Conservation (phyloP, 169 alveolate species). For the Plasmodium knowlesi region DNA sequence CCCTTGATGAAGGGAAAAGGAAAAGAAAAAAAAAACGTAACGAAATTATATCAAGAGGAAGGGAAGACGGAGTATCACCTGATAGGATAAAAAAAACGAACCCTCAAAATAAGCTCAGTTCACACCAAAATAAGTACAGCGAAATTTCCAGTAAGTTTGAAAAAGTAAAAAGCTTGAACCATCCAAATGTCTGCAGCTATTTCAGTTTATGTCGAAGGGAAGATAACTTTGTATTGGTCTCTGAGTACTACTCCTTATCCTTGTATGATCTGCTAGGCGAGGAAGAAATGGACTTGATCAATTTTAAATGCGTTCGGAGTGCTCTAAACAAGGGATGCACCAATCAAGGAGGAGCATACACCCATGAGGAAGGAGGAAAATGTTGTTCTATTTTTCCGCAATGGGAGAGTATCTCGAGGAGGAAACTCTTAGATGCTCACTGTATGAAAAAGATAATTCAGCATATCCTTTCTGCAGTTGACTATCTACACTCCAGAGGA, state of each 20-base stretch:
- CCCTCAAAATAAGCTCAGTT: too few relatives aligned
- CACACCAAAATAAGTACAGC: constrained; percentile 18
- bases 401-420: background rate
- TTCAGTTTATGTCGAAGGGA: constrained; percentile 21
- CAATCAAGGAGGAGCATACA: too few relatives aligned
- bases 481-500: constrained; percentile 18
- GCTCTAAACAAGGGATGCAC: background rate
- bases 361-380: background rate
- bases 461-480: constrained; percentile 29
- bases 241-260: constrained; percentile 46
- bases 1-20: constrained; percentile 1
- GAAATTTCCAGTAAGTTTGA: constrained; percentile 38
- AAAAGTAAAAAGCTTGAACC: constrained; percentile 27
- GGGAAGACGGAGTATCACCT: background rate
- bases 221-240: constrained; percentile 16
- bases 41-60: background rate
- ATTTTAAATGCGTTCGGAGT: constrained; percentile 16
- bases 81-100: background rate
- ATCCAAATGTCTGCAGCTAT: constrained; percentile 62
- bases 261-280: constrained; percentile 30
- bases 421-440: constrained; percentile 4
- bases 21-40: background rate
- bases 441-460: constrained; percentile 7
- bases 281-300: background rate
- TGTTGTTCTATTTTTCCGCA: background rate